A percentile compares a stretch with the other conserved stretches of the same genome.
Evolutionary conservation across 768 basidiomycete genomes (phyloP).

Genomic region (Hebeloma cylindrosporum): DNA sequence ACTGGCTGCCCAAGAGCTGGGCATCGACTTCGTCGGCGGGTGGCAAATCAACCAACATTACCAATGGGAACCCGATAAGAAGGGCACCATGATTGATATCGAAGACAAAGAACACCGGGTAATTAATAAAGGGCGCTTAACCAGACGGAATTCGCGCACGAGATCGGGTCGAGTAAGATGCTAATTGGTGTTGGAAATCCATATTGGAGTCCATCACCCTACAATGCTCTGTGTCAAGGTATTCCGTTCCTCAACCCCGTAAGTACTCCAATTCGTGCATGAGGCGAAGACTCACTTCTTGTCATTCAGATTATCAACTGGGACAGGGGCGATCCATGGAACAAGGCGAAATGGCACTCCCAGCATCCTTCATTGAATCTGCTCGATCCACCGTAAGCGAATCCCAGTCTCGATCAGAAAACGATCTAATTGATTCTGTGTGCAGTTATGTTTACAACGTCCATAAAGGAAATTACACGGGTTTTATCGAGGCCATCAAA

Average conservation of each 20-base stretch:
- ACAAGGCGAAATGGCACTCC: conserved; percentile 28
- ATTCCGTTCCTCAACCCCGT: conserved; percentile 41
- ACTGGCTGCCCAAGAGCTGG: conserved; percentile 17
- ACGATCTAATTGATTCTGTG: background rate
- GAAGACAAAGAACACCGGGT: conserved; percentile 23
- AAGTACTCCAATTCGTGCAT: background rate
- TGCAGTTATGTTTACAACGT: conserved; percentile 34
- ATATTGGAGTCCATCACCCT: conserved; percentile 30
- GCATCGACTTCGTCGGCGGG: conserved; percentile 24
- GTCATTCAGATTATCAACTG: conserved; percentile 23
- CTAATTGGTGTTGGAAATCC: conserved; percentile 31
- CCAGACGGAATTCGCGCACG: conserved; percentile 18
- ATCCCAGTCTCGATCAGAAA: background rate
- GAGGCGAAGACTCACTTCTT: background rate
- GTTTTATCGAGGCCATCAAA: conserved; percentile 28
- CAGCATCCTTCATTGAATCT: conserved; percentile 30
- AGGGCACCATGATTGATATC: conserved; percentile 23
- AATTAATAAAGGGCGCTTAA: conserved; percentile 21
- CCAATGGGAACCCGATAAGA: conserved; percentile 21
- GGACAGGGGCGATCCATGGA: conserved; percentile 25
- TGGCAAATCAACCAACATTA: conserved; percentile 24
- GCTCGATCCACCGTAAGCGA: conserved; percentile 29
- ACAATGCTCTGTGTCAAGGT: conserved; percentile 36
- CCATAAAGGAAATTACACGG: conserved; percentile 25
- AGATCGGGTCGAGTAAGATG: conserved; percentile 27